Conservation (phyloP, 2,329 filamentous ascomycete genomes). For the Penicillium sp. region DNA sequence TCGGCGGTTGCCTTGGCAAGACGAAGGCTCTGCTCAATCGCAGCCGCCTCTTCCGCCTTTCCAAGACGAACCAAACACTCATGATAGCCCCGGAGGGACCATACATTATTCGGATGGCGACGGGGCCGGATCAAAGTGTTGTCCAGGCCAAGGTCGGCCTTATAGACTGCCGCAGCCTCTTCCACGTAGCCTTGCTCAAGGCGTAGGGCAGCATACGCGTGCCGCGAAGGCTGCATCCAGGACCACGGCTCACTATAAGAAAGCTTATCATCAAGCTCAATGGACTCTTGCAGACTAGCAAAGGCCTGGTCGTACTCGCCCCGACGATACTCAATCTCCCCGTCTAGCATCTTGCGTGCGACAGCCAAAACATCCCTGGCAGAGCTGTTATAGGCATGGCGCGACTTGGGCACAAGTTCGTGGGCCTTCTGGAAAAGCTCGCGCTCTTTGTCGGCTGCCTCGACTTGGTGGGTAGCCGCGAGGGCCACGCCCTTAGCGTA, state of each 20-base stretch:
- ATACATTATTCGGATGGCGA: conserved; percentile 69
- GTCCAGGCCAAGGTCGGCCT: conserved; percentile 59
- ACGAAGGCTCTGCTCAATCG: conserved; percentile 48
- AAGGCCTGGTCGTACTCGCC: conserved; percentile 59
- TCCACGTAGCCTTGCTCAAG: conserved; percentile 60
- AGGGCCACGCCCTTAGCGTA: conserved; percentile 66
- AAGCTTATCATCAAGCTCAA: conserved; percentile 59
- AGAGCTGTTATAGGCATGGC: conserved; percentile 67
- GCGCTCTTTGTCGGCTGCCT: conserved; percentile 53
- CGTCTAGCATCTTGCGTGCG: conserved; percentile 62
- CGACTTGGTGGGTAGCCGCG: conserved; percentile 55
- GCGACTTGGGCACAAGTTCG: conserved; percentile 53
- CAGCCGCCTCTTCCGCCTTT: conserved; percentile 43
- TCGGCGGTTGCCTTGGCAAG: conserved; percentile 56
- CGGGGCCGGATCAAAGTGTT: conserved; percentile 58
- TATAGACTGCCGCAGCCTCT: conserved; percentile 56
- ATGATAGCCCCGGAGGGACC: conserved; percentile 68
- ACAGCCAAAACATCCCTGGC: conserved; percentile 62
- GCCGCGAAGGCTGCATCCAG: conserved; percentile 71
- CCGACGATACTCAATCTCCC: conserved; percentile 67
- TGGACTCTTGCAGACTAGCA: conserved; percentile 53
- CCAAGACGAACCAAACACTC: conserved; percentile 62
- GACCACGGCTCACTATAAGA: conserved; percentile 72
- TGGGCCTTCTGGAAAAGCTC: conserved; percentile 52
- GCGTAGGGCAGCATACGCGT: conserved; percentile 66